Evolutionary conservation across 495 filamentous ascomycete species (phyloP).

Genomic region (Penicillium samsonianum): DNA sequence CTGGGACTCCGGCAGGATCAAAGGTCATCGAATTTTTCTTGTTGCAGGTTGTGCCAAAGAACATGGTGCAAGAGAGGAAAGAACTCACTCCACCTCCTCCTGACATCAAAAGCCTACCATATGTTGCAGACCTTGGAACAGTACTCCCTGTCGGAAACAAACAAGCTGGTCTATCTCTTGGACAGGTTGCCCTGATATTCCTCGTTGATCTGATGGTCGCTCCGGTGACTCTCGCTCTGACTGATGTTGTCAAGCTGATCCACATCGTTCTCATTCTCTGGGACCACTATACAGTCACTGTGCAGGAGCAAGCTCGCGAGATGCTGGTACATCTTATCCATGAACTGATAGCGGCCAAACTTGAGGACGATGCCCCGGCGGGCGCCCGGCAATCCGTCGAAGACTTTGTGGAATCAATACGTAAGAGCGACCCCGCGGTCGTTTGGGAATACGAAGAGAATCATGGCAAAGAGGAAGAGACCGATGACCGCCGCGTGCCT

Average conservation of each 20-base stretch:
- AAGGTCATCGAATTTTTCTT: conserved; percentile 94
- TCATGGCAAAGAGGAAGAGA: conserved; percentile 67
- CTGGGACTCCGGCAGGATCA: conserved; percentile 84
- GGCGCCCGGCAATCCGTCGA: conserved; percentile 76
- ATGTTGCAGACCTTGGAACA: conserved; percentile 80
- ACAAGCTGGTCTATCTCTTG: conserved; percentile 84
- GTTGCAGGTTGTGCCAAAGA: conserved; percentile 82
- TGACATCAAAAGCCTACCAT: conserved; percentile 75
- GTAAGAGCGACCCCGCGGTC: conserved; percentile 79
- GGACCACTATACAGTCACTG: conserved; percentile 94
- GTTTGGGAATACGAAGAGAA: conserved; percentile 95
- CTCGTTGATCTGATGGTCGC: conserved; percentile 96
- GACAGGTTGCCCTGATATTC: conserved; percentile 89
- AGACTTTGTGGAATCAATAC: conserved; percentile 86
- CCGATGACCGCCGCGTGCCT: conserved; percentile 78
- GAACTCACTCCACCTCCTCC: conserved; percentile 70
- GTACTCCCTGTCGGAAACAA: conserved; percentile 86
- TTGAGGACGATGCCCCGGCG: conserved; percentile 69
- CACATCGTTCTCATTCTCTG: conserved; percentile 93
- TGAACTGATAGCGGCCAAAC: conserved; percentile 87
- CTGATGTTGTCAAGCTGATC: conserved; percentile 79
- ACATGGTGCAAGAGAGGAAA: conserved; percentile 86
- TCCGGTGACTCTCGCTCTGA: conserved; percentile 72
- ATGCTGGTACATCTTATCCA: conserved; percentile 98
- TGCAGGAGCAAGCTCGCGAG: conserved; percentile 94